Base-by-base conservation (phyloP, 1,284 basidiomycete species). In the Microbotryum violaceum region DNA sequence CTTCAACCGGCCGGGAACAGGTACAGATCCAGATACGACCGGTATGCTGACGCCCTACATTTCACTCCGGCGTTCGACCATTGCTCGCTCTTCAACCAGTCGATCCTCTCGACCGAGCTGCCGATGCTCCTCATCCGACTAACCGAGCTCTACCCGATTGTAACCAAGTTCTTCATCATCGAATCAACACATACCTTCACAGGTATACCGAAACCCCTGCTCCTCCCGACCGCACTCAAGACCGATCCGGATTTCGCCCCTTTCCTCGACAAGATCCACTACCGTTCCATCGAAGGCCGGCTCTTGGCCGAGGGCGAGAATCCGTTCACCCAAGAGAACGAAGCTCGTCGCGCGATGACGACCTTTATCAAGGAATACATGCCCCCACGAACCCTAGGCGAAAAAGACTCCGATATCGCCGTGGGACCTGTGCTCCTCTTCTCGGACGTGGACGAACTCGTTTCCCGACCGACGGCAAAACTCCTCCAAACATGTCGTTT, bases 391-490 rank as follows among this genome's bases (percentile, higher is more conserved):
- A 80, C 14, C 64, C 64, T 7, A 73, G 81, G 42, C 75, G 82
- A 20, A 74, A 71, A n/a, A 64, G 68, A 31, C 74, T 79, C 60
- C 74, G 78, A n/a, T 63, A 63, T 45, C 23, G 75, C 72, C n/a
- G 71, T 73, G 49, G 73, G 75, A 16, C 76, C 87, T 37, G 79
- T 87, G 37, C 72, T 87, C 49, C 20, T 71, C 62, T 83, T 85
- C 79, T 81, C 82, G 9, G 85, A 88, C 71, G 76, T 86, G 18
- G 86, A 87, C 73, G 85, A 87, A 74, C 80, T 87, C 56, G 82
- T 85, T 5, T 79, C 82, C 0, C 72, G 76, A 20, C 78, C 82
- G 62, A 83, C 85, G 18, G 72, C 86, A 10, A 68, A 75, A 23
- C 78, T 88, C 1, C 77, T 87, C 49, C 79, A 79, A 61, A 71